Evolutionary conservation across 2,329 filamentous ascomycete species (phyloP), one percentile per base, ranked within the genome.

Genomic region (Fusarium sp.): DNA sequence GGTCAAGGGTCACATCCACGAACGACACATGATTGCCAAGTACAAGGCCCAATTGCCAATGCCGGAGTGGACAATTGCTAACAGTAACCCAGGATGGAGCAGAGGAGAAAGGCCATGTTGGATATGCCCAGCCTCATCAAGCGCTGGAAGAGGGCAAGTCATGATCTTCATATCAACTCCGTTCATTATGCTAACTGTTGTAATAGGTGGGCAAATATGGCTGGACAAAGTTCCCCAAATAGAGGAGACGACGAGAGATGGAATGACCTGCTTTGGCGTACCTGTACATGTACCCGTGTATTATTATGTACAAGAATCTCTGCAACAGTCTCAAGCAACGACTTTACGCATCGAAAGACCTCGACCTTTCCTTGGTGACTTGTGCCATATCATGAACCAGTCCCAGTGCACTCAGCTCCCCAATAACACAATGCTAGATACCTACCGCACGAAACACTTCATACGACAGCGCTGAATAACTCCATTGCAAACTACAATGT

Each of bases 1-100:
- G 84, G 96, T 98, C 82, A 99, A 98, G 92, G 97, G 97, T 83
- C 96, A 98, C 85, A 89, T 91, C 78, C 94, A 95, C 91, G 97
- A 99, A 88, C 91, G 97, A 81, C 93, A 93, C 79, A 87, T 98
- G 86, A 92, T 94, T 85, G 87, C 89, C 71, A 91, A 92, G 87
- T 91, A 90, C 73, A 90, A 87, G 15, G 65, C 6, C 11, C 35
- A 54, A 38, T 63, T 8, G 65, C 32, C 27, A 33, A 32, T 25
- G 17, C 30, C 43, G 37, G 33, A 50, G 43, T 45, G 64, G 20
- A 58, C 58, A 43, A 56, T 65, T 45, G 61, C 78, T 79, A 63
- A 79, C 72, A 15, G 15, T 37, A 37, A 7, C 65, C 70, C 80
- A 93, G 92, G 84, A 90, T 98, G 89, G 95, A 98, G 83, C 91